phyloP scores from a whole-genome alignment of 202 grass and related monocot species.

The Setaria viridis region DNA sequence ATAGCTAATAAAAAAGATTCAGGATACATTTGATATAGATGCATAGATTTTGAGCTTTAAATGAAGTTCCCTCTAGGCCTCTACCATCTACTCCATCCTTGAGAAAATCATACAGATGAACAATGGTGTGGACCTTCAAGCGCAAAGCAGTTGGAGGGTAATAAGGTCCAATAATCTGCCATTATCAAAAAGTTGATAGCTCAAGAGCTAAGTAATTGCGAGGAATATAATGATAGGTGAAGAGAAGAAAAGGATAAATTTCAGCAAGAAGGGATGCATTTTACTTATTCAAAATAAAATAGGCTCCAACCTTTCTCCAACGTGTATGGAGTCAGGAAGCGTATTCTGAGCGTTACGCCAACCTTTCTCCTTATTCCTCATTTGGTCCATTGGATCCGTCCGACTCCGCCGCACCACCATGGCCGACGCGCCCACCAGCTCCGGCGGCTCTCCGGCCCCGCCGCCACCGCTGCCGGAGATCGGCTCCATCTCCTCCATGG shows the following conservation, averaged over 20 bases:
- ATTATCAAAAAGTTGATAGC: background rate
- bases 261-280: no score
- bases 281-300: no score
- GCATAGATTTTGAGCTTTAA: background rate
- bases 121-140: background rate
- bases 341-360: background rate
- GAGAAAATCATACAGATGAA: background rate
- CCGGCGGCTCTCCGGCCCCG: slow-evolving; percentile 46
- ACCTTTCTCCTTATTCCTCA: background rate
- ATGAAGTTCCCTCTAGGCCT: no score
- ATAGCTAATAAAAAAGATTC: background rate
- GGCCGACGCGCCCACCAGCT: slow-evolving; percentile 40
- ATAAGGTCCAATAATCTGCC: background rate
- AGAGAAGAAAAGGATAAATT: no score
- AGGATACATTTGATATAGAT: background rate
- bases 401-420: slow-evolving; percentile 24
- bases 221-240: no score
- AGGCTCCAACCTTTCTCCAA: no score
- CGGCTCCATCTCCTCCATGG: slow-evolving; percentile 59
- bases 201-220: background rate
- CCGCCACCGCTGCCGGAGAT: slow-evolving; percentile 17
- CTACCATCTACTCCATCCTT: background rate
- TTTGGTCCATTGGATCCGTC: slow-evolving; percentile 25
- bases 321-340: background rate
- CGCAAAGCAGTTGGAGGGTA: background rate